Base-by-base conservation (phyloP, 2,329 filamentous ascomycete species). In the Fusarium pseudoanthophilum region DNA sequence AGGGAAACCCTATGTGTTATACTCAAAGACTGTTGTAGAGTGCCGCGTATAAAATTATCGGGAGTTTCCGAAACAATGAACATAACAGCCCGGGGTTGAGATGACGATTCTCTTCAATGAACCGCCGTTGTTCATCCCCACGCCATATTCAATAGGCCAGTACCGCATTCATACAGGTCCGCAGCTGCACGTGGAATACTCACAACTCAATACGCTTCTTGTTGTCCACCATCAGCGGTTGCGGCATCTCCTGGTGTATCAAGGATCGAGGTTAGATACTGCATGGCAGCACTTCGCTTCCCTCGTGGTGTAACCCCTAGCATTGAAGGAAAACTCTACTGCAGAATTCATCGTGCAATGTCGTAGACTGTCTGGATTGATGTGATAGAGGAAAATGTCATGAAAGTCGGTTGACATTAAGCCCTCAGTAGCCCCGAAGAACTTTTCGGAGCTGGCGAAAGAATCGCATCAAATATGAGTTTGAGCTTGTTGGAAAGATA, bases 261-360 rank as follows among this genome's bases (percentile, higher is more conserved):
- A 21, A 20, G 43, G 24, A 46, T 15, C 18, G 1, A 20, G 8
- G 11, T 10, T 5, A 28, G 8, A 46, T 20, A 14, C 11, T 14
- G 7, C 24, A 46, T 28, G 18, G 24, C 11, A 26, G 24, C 4
- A 45, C 16, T 45, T 45, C 16, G 16, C 16, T 45, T 45, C 42
- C 24, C 10, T 20, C 24, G 11, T 16, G 24, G 42, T 10, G 16
- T 45, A 45, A 4, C 42, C 42, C 24, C 16, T 10, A 16, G 11
- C 4, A 14, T 26, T 45, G 24, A 10, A 45, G 42, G 42, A 16
- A 16, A 7, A 16, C 11, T 26, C 42, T 14, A 13, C 43, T 28
- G 14, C 20, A n/a, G 7, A 32, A 16, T 15, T 18, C 15, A n/a
- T 3, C 21, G 21, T 18, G 0, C 7, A 13, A n/a, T n/a, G 20